phyloP scores from a whole-genome alignment of 345 rosid genomes.

The Streptanthus diversifolius region DNA sequence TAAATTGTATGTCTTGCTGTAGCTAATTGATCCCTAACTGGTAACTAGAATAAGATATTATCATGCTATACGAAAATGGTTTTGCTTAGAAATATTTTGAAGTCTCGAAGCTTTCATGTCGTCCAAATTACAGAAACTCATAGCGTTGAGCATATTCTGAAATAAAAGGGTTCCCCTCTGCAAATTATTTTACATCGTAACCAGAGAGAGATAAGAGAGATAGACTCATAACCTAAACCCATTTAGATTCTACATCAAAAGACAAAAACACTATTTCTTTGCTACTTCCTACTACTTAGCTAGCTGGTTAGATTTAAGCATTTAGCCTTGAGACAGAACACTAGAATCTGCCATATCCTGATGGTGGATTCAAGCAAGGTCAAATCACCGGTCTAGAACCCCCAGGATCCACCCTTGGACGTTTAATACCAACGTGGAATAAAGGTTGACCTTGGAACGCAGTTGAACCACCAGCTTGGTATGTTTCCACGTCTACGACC shows the following conservation, averaged over 20 bases:
- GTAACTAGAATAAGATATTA: no score
- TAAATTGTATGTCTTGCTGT: background rate
- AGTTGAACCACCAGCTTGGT: slow-evolving; percentile 8
- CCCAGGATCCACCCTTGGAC: slow-evolving; percentile 13
- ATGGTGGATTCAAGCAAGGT: slow-evolving; percentile 10
- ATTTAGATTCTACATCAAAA: background rate
- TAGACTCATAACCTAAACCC: background rate
- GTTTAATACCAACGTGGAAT: slow-evolving; percentile 3
- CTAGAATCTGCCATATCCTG: slow-evolving; percentile 10
- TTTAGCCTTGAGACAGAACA: background rate
- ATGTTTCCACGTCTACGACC: background rate
- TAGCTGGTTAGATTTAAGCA: background rate
- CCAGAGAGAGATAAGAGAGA: background rate
- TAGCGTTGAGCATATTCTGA: background rate
- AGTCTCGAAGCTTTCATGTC: background rate
- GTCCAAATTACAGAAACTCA: background rate
- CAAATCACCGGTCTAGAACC: slow-evolving; percentile 9
- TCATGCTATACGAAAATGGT: background rate
- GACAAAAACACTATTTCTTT: background rate
- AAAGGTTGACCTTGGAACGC: slow-evolving; percentile 1
- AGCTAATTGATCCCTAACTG: background rate
- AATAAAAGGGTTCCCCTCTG: background rate
- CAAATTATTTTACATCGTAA: background rate
- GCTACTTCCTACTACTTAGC: background rate
- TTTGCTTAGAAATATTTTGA: background rate